Conservation (phyloP, 1,284 basidiomycete species). For the Cryptococcus wingfieldii region DNA sequence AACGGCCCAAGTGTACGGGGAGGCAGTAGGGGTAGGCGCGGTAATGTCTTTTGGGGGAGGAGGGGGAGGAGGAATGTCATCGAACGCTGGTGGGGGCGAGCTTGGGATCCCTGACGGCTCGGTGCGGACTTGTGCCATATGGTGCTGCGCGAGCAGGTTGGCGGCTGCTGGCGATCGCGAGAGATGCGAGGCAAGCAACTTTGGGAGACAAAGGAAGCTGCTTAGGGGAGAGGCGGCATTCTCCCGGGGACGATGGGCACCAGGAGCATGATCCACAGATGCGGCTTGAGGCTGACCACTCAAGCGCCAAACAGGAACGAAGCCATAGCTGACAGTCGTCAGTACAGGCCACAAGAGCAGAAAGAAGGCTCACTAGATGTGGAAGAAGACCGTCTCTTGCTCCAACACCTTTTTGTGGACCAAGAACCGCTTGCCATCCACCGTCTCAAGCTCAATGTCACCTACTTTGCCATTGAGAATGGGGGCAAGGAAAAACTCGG, state of each 20-base stretch:
- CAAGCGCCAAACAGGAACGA: slow-evolving; percentile 36
- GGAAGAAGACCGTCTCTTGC: slow-evolving; percentile 41
- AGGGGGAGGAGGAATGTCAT: slow-evolving; percentile 5
- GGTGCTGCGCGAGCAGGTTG: neutral
- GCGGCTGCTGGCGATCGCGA: slow-evolving; percentile 2
- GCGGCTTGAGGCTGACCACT: slow-evolving; percentile 6
- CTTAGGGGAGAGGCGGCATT: slow-evolving; percentile 1
- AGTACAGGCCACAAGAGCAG: neutral
- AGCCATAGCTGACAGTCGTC: slow-evolving; percentile 30
- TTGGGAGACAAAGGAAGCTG: slow-evolving; percentile 26
- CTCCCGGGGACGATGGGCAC: slow-evolving; percentile 1
- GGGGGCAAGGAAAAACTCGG: slow-evolving; percentile 29
- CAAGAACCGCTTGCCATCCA: slow-evolving; percentile 35
- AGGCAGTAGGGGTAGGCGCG: slow-evolving; percentile 34
- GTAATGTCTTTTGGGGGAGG: slow-evolving; percentile 20
- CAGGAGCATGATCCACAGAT: neutral
- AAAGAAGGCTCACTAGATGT: slow-evolving; percentile 36
- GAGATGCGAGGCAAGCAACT: slow-evolving; percentile 22
- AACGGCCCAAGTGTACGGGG: slow-evolving; percentile 36
- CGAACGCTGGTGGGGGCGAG: neutral
- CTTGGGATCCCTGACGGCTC: neutral
- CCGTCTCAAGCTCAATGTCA: slow-evolving; percentile 36
- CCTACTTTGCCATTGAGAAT: slow-evolving; percentile 27
- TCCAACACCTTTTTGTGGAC: slow-evolving; percentile 38
- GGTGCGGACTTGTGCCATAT: neutral